Evolutionary conservation across 2,329 filamentous ascomycete genomes (phyloP), one percentile per base, ranked within the genome.

Genomic region (Nothomitra cinnamomea): DNA sequence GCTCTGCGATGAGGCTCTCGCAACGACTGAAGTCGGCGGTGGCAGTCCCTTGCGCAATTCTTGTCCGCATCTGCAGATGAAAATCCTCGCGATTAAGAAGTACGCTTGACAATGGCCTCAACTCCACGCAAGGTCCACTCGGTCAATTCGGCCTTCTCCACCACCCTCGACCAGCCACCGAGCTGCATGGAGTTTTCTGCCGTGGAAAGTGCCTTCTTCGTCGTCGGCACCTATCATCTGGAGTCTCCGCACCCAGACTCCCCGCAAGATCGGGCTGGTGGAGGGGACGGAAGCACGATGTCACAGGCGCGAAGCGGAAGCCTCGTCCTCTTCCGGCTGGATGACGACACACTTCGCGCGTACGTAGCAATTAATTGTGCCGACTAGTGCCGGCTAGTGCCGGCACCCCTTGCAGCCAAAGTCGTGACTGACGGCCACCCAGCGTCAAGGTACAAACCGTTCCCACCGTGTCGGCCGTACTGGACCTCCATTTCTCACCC

Each of bases 211-310:
- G 68, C 79, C 0, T 78, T 82, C 61, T 82, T 94, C 59, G 72
- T 94, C 0, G 76, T 95, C 49, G 90, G 89, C 40, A 95, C 89
- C 1, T 95, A 95, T 66, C 78, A 83, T 57, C 74, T 95, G 25
- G 72, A 87, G 57, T 10, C 28, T 32, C 5, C 28, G 28, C 5
- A n/a, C n/a, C n/a, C n/a, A n/a, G n/a, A n/a, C n/a, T n/a, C n/a
- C n/a, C n/a, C n/a, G n/a, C n/a, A n/a, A n/a, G n/a, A n/a, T n/a
- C n/a, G n/a, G n/a, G n/a, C n/a, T n/a, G n/a, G n/a, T n/a, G n/a
- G n/a, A n/a, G n/a, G n/a, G n/a, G n/a, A n/a, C n/a, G n/a, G n/a
- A n/a, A n/a, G n/a, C n/a, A n/a, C 65, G 42, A 69, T 71, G 57
- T 60, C 71, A 1, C 83, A 88, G 62, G 76, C 69, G 51, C 80